Base-by-base conservation (phyloP, 2,329 filamentous ascomycete genomes). In the Dryadomyces quercus-mongolicae region DNA sequence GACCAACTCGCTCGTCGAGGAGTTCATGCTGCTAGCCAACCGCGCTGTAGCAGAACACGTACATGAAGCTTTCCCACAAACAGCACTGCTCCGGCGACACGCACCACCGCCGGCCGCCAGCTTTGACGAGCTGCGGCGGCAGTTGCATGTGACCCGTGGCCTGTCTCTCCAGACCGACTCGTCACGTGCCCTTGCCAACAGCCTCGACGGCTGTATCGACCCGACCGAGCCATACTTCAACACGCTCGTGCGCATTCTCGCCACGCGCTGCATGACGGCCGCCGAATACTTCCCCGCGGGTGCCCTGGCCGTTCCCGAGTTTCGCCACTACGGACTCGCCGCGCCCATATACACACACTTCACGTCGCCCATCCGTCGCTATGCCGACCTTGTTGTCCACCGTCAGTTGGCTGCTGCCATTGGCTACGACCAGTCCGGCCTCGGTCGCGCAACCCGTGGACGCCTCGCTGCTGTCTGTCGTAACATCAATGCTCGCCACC, bases 11-110 rank as follows among this genome's bases (percentile, higher is more conserved):
- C 80, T 98, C 5, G 94, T 98, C 31, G 93, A 98, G 67, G 93
- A 98, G 67, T 97, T 98, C 76, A 98, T 98, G 93, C 76, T 98
- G 65, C 86, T 97, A 67, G 94, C 93, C 75, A 98, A 98, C 71
- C 90, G 89, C 64, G 92, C 86, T 61, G 94, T 98, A 34, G 93
- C 92, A 7, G 80, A 83, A 60, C 92, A 89, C 68, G 94, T 95
- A 65, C 89, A 95, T 71, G 80, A 87, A 50, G 84, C 90, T 2
- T 97, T 96, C 70, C 92, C 93, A 0, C 92, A 98, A 69, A 97
- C 91, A 0, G 93, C 93, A 50, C 84, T 98, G 62, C 81, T 98
- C 16, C 88, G 92, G 58, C 87, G 93, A 56, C 93, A 98, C 76
- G 90, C 80, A 18, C 84, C 92, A 15, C 93, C 94, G 3, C 93